phyloP scores from a whole-genome alignment of 306 rosid species.

The Gastrolobium villosum region DNA sequence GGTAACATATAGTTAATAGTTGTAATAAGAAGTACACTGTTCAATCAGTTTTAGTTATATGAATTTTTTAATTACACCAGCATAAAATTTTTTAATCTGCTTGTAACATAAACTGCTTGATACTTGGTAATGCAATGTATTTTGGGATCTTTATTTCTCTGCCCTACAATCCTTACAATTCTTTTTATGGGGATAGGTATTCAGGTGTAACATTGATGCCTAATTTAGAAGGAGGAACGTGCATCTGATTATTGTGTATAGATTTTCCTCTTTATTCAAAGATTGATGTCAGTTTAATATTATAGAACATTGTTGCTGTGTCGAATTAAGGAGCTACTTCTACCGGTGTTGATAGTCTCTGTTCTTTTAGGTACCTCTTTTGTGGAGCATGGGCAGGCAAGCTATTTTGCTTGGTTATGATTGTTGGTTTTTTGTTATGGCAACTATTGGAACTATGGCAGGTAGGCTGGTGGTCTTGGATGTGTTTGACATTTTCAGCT shows the following conservation, averaged over 20 bases:
- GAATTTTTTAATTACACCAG: conserved; percentile 14
- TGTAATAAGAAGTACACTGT: conserved; percentile 25
- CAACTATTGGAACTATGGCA: conserved; percentile 74
- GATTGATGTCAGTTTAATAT: conserved; percentile 15
- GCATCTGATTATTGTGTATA: conserved; percentile 10
- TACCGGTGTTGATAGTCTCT: conserved; percentile 36
- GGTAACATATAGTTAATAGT: conserved; percentile 14
- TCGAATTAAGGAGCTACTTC: conserved; percentile 18
- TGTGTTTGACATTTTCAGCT: conserved; percentile 17
- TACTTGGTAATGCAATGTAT: conserved; percentile 5
- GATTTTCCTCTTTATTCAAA: conserved; percentile 26
- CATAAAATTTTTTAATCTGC: conserved; percentile 35
- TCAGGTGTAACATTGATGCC: background rate
- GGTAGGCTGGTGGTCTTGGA: conserved; percentile 54
- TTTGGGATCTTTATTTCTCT: background rate
- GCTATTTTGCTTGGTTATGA: conserved; percentile 89
- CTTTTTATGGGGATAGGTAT: conserved; percentile 24
- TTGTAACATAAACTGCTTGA: conserved; percentile 22
- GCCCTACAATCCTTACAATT: background rate
- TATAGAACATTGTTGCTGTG: background rate
- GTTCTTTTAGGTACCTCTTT: conserved; percentile 70
- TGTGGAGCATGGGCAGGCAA: conserved; percentile 97
- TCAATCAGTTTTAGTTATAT: conserved; percentile 12
- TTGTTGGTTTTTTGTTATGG: conserved; percentile 83
- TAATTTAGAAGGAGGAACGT: conserved; percentile 15